Evolutionary conservation across 352 stramenopile genomes (phyloP), one percentile per base, ranked within the genome.

Genomic region (Pythium brachiatum): DNA sequence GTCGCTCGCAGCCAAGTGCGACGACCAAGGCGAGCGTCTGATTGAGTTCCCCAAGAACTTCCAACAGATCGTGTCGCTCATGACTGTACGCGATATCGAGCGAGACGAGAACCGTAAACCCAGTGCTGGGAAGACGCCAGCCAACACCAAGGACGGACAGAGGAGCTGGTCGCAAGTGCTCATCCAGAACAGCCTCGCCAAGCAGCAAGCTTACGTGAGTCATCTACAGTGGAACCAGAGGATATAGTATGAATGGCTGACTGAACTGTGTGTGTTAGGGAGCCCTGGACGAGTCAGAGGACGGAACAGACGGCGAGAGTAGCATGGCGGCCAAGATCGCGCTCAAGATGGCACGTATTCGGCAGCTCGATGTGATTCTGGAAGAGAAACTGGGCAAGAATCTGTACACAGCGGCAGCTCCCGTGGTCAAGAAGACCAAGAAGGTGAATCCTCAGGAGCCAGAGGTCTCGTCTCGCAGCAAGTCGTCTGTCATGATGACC

Each of bases 261-360:
- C 47, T 53, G 47, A 38, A 23, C 9, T 32, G 48, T 34, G 9
- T 62, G 26, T n/a, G n/a, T n/a, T 48, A 89, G 80, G 80, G 78
- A 7, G 53, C 63, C 20, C 52, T 89, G 47, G 69, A 82, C 21
- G 76, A 86, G 21, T 47, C 44, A 16, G 70, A 70, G 11, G 66
- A 81, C 6, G 68, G 66, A 8, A 36, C 41, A 1, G 63, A 74
- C 47, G 69, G 61, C 0, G 70, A 71, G n/a, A 53, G 47, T 5
- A 62, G 57, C 11, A 48, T 88, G 25, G 66, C 70, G 21, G 68
- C 78, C 36, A 91, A 89, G 55, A 88, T 91, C 36, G 82, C 79
- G n/a, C 60, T 89, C 38, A 89, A 89, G 62, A 85, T 88, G 68
- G 78, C 79, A 21, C 76, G 75, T 7, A 79, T 91, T 46, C 76